Percentiles rank a stretch among this genome's conserved stretches.
Evolutionary conservation across 768 basidiomycete species (phyloP).

Genomic region (Boletus sp.): DNA sequence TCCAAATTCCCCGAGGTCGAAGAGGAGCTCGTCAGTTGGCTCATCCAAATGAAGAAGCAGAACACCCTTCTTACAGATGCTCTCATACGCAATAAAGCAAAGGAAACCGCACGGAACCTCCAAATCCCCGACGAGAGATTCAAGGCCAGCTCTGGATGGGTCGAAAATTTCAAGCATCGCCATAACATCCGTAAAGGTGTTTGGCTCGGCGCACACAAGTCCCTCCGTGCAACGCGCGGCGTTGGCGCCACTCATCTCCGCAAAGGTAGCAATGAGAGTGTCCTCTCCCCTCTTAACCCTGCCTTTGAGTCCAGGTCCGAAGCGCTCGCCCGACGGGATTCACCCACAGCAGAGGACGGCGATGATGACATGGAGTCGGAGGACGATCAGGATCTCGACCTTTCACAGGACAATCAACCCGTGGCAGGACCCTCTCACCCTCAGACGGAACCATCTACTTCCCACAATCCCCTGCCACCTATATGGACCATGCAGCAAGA

Average conservation of each 20-base stretch:
- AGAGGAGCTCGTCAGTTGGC: constrained; percentile 55
- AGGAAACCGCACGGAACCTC: constrained; percentile 55
- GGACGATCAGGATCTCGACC: constrained; percentile 31
- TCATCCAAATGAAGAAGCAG: constrained; percentile 50
- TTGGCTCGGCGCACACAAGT: constrained; percentile 44
- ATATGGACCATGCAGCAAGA: constrained; percentile 35
- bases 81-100: constrained; percentile 59
- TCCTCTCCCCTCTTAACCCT: constrained; percentile 39
- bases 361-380: constrained; percentile 38
- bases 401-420: constrained; percentile 22
- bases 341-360: constrained; percentile 30
- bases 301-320: constrained; percentile 36
- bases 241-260: constrained; percentile 34
- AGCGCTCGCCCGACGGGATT: constrained; percentile 24
- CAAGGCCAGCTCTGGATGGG: constrained; percentile 91
- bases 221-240: constrained; percentile 30
- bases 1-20: constrained; percentile 83
- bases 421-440: constrained; percentile 30
- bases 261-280: constrained; percentile 34
- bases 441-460: constrained; percentile 21
- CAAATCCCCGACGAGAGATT: constrained; percentile 68
- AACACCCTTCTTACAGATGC: constrained; percentile 60
- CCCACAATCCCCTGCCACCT: constrained; percentile 31
- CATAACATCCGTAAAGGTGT: constrained; percentile 69
- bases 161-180: constrained; percentile 88